A percentile compares a stretch with the other conserved stretches of the same genome.
Conservation (phyloP, 2,329 filamentous ascomycete genomes). For the Scedosporium boydii region DNA sequence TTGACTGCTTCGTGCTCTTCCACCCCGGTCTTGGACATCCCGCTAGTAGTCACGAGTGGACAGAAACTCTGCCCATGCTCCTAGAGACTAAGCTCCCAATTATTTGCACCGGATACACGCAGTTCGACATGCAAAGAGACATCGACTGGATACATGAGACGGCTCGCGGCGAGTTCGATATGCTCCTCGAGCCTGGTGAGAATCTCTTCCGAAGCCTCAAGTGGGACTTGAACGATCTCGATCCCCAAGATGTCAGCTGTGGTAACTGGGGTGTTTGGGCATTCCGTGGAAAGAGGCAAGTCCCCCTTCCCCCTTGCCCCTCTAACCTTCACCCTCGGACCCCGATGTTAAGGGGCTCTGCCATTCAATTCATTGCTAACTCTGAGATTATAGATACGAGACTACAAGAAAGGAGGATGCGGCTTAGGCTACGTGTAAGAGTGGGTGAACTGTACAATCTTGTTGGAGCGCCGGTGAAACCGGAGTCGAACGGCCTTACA, state of each 20-base stretch:
- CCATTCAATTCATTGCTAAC: constrained; percentile 20
- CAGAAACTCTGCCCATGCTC: constrained; percentile 77
- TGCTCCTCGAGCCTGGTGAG: constrained; percentile 85
- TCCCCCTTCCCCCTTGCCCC: constrained; percentile 8
- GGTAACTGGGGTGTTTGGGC: constrained; percentile 98
- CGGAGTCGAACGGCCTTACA: neutral
- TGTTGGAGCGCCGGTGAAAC: neutral
- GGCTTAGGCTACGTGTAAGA: neutral
- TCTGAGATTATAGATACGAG: constrained; percentile 42
- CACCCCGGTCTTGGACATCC: constrained; percentile 95
- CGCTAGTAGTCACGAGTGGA: constrained; percentile 88
- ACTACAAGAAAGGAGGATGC: constrained; percentile 43
- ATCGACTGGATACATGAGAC: constrained; percentile 83
- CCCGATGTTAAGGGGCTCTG: too few species aligned
- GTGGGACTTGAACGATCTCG: constrained; percentile 95
- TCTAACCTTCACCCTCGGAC: neutral
- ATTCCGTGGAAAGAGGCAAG: constrained; percentile 91
- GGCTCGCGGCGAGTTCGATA: constrained; percentile 81
- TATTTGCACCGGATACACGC: constrained; percentile 90
- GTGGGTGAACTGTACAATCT: neutral
- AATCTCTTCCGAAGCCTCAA: constrained; percentile 87
- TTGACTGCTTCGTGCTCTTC: constrained; percentile 95
- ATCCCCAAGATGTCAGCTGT: constrained; percentile 86
- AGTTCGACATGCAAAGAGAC: constrained; percentile 89
- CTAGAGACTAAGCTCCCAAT: constrained; percentile 94